Evolutionary conservation across 2,329 filamentous ascomycete genomes (phyloP).

Genomic region (Nothophaeocryptopus gaeumannii): DNA sequence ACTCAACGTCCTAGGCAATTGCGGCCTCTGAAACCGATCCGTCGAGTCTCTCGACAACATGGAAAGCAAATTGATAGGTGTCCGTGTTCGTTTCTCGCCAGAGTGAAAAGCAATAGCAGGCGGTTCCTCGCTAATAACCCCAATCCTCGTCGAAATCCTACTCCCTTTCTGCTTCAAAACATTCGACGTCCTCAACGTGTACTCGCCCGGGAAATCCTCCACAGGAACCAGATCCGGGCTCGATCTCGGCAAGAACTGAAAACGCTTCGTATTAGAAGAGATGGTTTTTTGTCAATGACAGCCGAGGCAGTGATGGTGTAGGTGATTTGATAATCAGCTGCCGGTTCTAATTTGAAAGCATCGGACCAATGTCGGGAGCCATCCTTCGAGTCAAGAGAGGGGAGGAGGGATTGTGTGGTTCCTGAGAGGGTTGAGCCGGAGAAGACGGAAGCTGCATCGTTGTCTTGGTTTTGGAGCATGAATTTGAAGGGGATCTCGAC

Average conservation of each 20-base stretch:
- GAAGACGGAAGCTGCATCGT: background rate
- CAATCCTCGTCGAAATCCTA: conserved; percentile 3
- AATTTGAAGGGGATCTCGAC: conserved; percentile 14
- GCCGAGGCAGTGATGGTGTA: conserved; percentile 15
- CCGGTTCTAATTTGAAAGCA: conserved; percentile 10
- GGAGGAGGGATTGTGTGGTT: conserved; percentile 5
- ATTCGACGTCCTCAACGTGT: conserved; percentile 12
- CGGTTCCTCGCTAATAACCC: conserved; percentile 17
- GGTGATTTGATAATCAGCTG: conserved; percentile 11
- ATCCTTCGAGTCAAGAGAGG: conserved; percentile 15
- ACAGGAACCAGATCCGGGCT: conserved; percentile 4
- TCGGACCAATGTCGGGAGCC: conserved; percentile 11
- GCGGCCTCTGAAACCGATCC: background rate
- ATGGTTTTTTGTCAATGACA: conserved; percentile 8
- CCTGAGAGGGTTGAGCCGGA: background rate
- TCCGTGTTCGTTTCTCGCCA: background rate
- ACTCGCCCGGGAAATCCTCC: conserved; percentile 16
- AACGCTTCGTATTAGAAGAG: conserved; percentile 4
- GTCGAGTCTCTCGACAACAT: conserved; percentile 5
- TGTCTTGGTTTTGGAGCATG: conserved; percentile 1
- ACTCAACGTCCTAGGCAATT: conserved; percentile 4
- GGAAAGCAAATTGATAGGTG: conserved; percentile 6
- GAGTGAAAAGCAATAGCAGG: background rate
- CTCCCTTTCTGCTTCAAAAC: background rate
- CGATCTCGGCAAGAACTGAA: conserved; percentile 7